Percentiles rank a stretch among this genome's conserved stretches.
These are phyloP conservation scores for Russula sp. DNA, from an alignment of 768 basidiomycete genomes.

Conservation along the genomic window DNA sequence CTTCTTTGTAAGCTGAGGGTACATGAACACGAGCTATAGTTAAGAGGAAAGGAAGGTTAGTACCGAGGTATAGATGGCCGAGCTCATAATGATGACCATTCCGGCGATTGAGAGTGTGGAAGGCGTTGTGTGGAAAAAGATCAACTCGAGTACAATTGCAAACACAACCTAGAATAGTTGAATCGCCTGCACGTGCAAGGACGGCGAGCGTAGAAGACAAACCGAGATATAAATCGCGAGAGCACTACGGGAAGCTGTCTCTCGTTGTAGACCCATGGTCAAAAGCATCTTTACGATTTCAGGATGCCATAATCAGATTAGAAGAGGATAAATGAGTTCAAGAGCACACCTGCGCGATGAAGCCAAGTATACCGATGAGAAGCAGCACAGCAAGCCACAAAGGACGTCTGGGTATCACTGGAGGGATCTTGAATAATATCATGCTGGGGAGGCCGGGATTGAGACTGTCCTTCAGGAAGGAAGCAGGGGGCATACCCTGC, in stretches of 20 bases:
- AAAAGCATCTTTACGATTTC: slow-evolving; percentile 40
- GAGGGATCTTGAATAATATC: slow-evolving; percentile 34
- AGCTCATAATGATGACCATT: slow-evolving; percentile 53
- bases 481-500: slow-evolving; percentile 26
- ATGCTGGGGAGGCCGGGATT: slow-evolving; percentile 33
- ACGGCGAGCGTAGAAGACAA: slow-evolving; percentile 23
- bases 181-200: background rate
- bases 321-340: background rate
- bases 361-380: slow-evolving; percentile 50
- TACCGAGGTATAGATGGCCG: slow-evolving; percentile 63
- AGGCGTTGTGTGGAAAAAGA: slow-evolving; percentile 58
- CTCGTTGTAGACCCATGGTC: slow-evolving; percentile 55
- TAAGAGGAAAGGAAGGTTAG: slow-evolving; percentile 24
- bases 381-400: slow-evolving; percentile 44
- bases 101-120: slow-evolving; percentile 56
- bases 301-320: background rate
- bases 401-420: slow-evolving; percentile 41
- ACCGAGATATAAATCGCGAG: slow-evolving; percentile 56
- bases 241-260: slow-evolving; percentile 57
- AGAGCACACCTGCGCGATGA: slow-evolving; percentile 36
- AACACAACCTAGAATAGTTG: slow-evolving; percentile 45
- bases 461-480: background rate
- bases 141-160: slow-evolving; percentile 54
- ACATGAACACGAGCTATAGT: background rate
- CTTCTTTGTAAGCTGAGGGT: background rate